Evolutionary conservation across 352 stramenopile genomes (phyloP).

Genomic region (Globisporangium cystogenes): DNA sequence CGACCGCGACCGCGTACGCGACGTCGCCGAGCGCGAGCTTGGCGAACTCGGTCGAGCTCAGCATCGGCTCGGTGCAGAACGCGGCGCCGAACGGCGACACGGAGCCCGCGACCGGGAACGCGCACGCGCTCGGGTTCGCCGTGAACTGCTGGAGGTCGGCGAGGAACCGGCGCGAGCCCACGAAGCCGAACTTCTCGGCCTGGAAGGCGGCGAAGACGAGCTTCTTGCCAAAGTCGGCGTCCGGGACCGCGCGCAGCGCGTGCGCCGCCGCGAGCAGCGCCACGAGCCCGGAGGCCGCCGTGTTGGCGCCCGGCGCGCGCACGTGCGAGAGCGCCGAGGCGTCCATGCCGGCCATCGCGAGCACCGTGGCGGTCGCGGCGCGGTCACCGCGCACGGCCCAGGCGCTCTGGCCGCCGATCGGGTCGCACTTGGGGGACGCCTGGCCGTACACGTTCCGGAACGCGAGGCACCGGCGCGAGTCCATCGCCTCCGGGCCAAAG

Average conservation of each 20-base stretch:
- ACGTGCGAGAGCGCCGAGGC: conserved; percentile 65
- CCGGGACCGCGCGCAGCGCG: conserved; percentile 57
- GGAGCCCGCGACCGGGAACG: conserved; percentile 31
- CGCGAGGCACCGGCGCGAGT: conserved; percentile 59
- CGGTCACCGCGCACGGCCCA: conserved; percentile 61
- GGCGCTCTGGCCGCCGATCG: conserved; percentile 72
- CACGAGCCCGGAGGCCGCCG: conserved; percentile 62
- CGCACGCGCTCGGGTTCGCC: conserved; percentile 43
- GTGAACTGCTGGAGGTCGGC: conserved; percentile 53
- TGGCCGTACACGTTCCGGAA: conserved; percentile 76
- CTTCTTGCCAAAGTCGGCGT: conserved; percentile 59
- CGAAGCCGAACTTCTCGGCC: conserved; percentile 77
- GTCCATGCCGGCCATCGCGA: conserved; percentile 82
- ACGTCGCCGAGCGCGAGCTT: conserved; percentile 50
- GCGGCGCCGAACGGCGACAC: conserved; percentile 46
- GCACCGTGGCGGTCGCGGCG: conserved; percentile 39
- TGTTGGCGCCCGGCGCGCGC: conserved; percentile 65
- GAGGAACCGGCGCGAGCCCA: conserved; percentile 74
- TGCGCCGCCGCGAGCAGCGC: conserved; percentile 68
- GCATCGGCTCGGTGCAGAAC: conserved; percentile 69
- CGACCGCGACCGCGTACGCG: conserved; percentile 67
- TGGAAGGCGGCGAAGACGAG: conserved; percentile 83
- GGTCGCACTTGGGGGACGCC: conserved; percentile 60
- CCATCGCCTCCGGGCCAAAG: conserved; percentile 71
- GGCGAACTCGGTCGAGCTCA: conserved; percentile 57